phyloP scores from a whole-genome alignment of 2,329 filamentous ascomycete genomes.

The Scortechinia acanthostroma region DNA sequence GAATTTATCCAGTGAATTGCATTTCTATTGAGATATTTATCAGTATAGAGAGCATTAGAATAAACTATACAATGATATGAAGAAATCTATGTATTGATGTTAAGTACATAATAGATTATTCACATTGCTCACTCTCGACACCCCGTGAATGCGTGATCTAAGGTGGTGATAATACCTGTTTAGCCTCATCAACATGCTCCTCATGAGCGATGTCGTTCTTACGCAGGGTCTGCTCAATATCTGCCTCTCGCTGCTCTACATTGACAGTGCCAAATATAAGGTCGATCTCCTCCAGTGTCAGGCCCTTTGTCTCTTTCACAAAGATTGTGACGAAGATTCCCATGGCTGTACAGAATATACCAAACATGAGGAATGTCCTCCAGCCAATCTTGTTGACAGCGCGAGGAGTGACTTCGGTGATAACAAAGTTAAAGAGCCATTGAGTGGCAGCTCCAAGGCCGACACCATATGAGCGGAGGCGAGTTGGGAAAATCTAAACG shows the following conservation, averaged over 20 bases:
- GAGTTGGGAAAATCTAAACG: conserved; percentile 27
- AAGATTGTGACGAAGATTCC: conserved; percentile 32
- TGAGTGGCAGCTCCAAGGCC: conserved; percentile 25
- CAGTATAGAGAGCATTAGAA: too few relatives aligned
- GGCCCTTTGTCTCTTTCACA: conserved; percentile 60
- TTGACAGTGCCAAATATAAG: neutral
- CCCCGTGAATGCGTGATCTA: too few relatives aligned
- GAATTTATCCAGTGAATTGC: too few relatives aligned
- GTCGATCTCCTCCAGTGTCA: conserved; percentile 46
- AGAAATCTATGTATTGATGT: too few relatives aligned
- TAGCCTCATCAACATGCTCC: neutral
- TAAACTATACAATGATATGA: too few relatives aligned
- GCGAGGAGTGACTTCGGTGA: conserved; percentile 26
- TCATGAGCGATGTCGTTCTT: neutral
- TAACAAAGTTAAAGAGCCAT: conserved; percentile 31
- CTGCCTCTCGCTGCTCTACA: neutral
- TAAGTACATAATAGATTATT: too few relatives aligned
- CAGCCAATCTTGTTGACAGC: conserved; percentile 28
- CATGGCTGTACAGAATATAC: conserved; percentile 24
- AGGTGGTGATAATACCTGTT: too few relatives aligned
- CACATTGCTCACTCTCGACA: too few relatives aligned
- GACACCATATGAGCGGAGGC: conserved; percentile 27
- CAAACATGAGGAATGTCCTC: conserved; percentile 30
- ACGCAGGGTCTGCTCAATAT: neutral
- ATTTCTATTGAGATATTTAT: too few relatives aligned